A percentile compares a stretch with the other conserved stretches of the same genome.
Evolutionary conservation across 139 green algal species (phyloP).

Genomic region (Zygnema circumcarinatum): DNA sequence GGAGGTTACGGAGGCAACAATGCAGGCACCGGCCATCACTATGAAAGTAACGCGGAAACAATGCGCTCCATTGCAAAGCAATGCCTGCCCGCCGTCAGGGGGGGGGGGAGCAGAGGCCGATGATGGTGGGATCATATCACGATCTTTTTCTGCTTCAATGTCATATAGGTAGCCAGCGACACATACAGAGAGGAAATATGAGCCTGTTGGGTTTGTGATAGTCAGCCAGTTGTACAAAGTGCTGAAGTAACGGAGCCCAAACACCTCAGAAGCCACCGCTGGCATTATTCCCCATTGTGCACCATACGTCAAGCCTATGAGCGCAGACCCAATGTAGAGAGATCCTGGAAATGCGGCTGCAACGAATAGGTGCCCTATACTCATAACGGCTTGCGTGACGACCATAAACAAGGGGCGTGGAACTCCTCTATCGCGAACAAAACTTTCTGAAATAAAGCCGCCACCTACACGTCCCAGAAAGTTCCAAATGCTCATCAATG

Average conservation of each 20-base stretch:
- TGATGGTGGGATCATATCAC: background rate
- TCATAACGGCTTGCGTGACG: slow-evolving; percentile 41
- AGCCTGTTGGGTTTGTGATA: slow-evolving; percentile 57
- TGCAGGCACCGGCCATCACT: slow-evolving; percentile 45
- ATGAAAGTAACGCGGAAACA: slow-evolving; percentile 56
- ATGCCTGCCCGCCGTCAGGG: background rate
- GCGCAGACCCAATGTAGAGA: slow-evolving; percentile 66
- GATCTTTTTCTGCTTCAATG: slow-evolving; percentile 39
- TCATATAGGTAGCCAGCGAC: slow-evolving; percentile 57
- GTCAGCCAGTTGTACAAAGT: slow-evolving; percentile 55
- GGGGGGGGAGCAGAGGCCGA: background rate
- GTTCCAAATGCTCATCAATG: slow-evolving; percentile 62
- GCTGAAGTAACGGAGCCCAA: slow-evolving; percentile 72
- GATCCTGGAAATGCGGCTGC: slow-evolving; percentile 26
- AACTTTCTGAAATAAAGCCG: slow-evolving; percentile 44
- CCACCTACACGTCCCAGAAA: slow-evolving; percentile 49
- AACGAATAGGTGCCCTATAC: slow-evolving; percentile 44
- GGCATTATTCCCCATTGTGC: slow-evolving; percentile 81
- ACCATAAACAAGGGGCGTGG: slow-evolving; percentile 48
- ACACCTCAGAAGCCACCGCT: slow-evolving; percentile 72
- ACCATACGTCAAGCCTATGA: slow-evolving; percentile 78
- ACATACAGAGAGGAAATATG: slow-evolving; percentile 53
- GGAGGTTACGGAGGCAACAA: background rate
- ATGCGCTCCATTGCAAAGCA: slow-evolving; percentile 48
- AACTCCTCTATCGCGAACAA: slow-evolving; percentile 16